These are phyloP conservation scores for Ceratobasidium sp. DNA, from an alignment of 1,284 basidiomycete genomes.

Conservation along the genomic window DNA sequence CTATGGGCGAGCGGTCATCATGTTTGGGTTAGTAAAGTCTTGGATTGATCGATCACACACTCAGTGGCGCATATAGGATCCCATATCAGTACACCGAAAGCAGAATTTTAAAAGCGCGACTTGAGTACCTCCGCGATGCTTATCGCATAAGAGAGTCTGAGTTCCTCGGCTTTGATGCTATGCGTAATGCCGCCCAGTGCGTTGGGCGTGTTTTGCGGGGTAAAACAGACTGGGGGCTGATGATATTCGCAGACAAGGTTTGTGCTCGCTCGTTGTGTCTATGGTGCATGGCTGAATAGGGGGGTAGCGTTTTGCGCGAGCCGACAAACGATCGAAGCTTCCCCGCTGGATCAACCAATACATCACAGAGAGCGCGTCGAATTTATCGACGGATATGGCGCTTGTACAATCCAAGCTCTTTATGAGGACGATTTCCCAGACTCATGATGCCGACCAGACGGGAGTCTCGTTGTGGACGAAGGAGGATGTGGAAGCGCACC, in stretches of 20 bases:
- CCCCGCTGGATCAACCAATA: conserved; percentile 99
- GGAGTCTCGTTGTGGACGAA: conserved; percentile 95
- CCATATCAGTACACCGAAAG: conserved; percentile 99
- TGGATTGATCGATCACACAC: background rate
- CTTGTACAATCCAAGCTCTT: conserved; percentile 95
- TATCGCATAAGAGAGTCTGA: conserved; percentile 98
- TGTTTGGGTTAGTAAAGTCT: conserved; percentile 83
- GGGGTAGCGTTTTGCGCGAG: conserved; percentile 88
- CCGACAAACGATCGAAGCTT: conserved; percentile 96
- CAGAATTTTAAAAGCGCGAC: conserved; percentile 93
- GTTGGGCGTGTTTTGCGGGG: conserved; percentile 97
- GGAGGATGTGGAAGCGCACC: conserved; percentile 81
- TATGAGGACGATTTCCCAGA: conserved; percentile 97
- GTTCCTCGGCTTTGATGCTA: conserved; percentile 98
- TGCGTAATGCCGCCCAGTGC: conserved; percentile 99
- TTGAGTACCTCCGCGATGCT: conserved; percentile 98
- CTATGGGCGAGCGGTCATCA: conserved; percentile 98
- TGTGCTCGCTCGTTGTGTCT: conserved; percentile 44
- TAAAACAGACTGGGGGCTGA: conserved; percentile 99
- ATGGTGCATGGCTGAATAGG: background rate
- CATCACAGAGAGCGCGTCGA: conserved; percentile 96
- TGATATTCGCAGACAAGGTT: conserved; percentile 99
- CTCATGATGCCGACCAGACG: conserved; percentile 92
- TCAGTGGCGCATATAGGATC: conserved; percentile 61
- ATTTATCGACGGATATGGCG: conserved; percentile 99